A percentile compares a stretch with the other conserved stretches of the same genome.
Conservation (phyloP, 495 filamentous ascomycete genomes). For the Penicillium bovifimosum region DNA sequence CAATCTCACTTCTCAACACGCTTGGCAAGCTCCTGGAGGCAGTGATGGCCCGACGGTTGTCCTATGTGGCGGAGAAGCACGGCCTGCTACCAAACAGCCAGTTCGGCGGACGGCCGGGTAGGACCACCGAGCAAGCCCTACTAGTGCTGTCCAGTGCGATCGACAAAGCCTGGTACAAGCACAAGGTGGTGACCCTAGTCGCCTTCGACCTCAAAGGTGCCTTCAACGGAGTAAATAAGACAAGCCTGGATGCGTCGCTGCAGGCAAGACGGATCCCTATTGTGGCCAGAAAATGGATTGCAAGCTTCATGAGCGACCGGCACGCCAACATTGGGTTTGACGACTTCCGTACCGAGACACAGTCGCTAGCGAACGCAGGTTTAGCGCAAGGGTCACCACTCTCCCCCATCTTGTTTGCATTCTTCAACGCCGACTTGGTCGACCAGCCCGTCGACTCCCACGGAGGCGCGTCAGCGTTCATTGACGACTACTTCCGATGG, state of each 20-base stretch:
- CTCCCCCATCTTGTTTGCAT: slow-evolving; percentile 23
- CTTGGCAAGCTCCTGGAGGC: slow-evolving; percentile 17
- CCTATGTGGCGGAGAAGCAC: slow-evolving; percentile 13
- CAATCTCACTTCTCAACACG: slow-evolving; percentile 24
- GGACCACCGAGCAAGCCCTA: slow-evolving; percentile 15
- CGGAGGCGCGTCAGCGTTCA: no score
- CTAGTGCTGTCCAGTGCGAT: slow-evolving; percentile 15
- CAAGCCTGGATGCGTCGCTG: slow-evolving; percentile 17
- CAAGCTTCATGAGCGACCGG: no score
- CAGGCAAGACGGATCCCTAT: not conserved
- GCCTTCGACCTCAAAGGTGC: slow-evolving; percentile 21
- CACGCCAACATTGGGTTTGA: slow-evolving; percentile 16
- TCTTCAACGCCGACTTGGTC: slow-evolving; percentile 8
- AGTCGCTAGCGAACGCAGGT: slow-evolving; percentile 15
- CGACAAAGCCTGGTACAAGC: slow-evolving; percentile 10
- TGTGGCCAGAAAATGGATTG: no score
- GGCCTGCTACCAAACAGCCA: slow-evolving; percentile 16
- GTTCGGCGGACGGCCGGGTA: slow-evolving; percentile 15
- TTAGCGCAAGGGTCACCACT: slow-evolving; percentile 25
- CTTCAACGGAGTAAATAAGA: slow-evolving; percentile 20
- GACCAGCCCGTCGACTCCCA: no score
- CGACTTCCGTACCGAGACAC: slow-evolving; percentile 14
- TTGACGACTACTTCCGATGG: no score
- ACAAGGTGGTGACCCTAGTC: slow-evolving; percentile 12
- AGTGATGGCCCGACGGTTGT: slow-evolving; percentile 11